Evolutionary conservation across 768 basidiomycete genomes (phyloP).

Genomic region (Leccinum barrowsii): DNA sequence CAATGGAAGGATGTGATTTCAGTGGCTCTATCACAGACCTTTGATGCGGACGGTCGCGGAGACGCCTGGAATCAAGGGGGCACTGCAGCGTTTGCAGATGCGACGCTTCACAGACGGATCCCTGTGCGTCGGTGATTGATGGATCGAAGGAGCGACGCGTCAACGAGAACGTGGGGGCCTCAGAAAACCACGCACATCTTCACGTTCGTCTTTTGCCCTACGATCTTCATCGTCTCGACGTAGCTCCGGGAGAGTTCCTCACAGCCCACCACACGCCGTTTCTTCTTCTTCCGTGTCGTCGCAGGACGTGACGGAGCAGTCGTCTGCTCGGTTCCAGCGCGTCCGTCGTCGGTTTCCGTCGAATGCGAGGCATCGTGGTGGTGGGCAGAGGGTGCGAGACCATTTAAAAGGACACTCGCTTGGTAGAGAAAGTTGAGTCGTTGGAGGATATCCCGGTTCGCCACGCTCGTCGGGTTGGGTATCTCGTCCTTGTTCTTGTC

Average conservation of each 20-base stretch:
- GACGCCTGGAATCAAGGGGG: slow-evolving; percentile 63
- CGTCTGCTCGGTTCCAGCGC: neutral
- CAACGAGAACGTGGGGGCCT: neutral
- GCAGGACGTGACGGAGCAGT: neutral
- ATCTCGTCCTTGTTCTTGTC: slow-evolving; percentile 52
- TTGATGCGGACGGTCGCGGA: slow-evolving; percentile 64
- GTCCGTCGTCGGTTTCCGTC: neutral
- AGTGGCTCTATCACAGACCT: slow-evolving; percentile 37
- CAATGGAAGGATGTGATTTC: neutral
- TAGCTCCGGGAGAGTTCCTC: slow-evolving; percentile 64
- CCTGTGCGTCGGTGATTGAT: slow-evolving; percentile 36
- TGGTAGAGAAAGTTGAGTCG: slow-evolving; percentile 85
- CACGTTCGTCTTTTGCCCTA: slow-evolving; percentile 74
- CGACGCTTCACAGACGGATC: slow-evolving; percentile 84
- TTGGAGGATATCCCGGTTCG: slow-evolving; percentile 76
- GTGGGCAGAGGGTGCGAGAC: slow-evolving; percentile 25
- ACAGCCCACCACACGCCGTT: slow-evolving; percentile 30
- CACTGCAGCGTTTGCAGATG: slow-evolving; percentile 66
- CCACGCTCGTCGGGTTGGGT: slow-evolving; percentile 54
- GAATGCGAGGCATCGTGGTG: neutral
- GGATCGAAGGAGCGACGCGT: neutral
- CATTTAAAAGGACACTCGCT: slow-evolving; percentile 62
- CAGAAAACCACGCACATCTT: slow-evolving; percentile 61
- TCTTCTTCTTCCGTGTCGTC: slow-evolving; percentile 9
- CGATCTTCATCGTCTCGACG: slow-evolving; percentile 59